phyloP scores from a whole-genome alignment of 352 stramenopile species.

The Pythium brachiatum region DNA sequence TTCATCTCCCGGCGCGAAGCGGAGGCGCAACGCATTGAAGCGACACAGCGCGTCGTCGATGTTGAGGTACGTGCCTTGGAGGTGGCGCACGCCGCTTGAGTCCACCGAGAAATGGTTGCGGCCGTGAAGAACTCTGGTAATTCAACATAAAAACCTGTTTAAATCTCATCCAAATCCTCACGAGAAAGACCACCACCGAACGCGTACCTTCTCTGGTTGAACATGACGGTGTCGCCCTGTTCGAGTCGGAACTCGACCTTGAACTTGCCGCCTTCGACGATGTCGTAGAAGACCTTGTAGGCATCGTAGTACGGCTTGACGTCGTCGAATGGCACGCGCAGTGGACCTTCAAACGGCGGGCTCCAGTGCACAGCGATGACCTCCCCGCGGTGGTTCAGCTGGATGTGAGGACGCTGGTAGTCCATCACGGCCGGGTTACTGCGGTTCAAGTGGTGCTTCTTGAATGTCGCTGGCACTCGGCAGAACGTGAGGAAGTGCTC shows the following conservation, averaged over 20 bases:
- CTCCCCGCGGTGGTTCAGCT: slow-evolving; percentile 79
- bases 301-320: slow-evolving; percentile 78
- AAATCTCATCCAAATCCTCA: neutral
- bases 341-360: slow-evolving; percentile 93
- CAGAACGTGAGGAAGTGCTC: slow-evolving; percentile 76
- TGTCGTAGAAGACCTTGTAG: slow-evolving; percentile 76
- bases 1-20: slow-evolving; percentile 40
- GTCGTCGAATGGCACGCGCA: slow-evolving; percentile 75
- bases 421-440: slow-evolving; percentile 90
- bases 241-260: slow-evolving; percentile 77
- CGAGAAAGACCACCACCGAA: neutral
- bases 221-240: slow-evolving; percentile 80
- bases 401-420: slow-evolving; percentile 93
- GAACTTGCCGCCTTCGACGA: slow-evolving; percentile 72
- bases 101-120: slow-evolving; percentile 68
- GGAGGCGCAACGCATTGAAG: slow-evolving; percentile 71
- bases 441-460: slow-evolving; percentile 91
- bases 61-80: slow-evolving; percentile 87
- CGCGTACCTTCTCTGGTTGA: slow-evolving; percentile 71
- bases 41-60: slow-evolving; percentile 85
- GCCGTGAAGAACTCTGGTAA: slow-evolving; percentile 62
- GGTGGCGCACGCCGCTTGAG: slow-evolving; percentile 72
- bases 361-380: slow-evolving; percentile 92
- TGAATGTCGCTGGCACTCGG: slow-evolving; percentile 91
- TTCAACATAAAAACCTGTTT: neutral